phyloP scores from a whole-genome alignment of 768 basidiomycete species.

The Auriculariales sp. region DNA sequence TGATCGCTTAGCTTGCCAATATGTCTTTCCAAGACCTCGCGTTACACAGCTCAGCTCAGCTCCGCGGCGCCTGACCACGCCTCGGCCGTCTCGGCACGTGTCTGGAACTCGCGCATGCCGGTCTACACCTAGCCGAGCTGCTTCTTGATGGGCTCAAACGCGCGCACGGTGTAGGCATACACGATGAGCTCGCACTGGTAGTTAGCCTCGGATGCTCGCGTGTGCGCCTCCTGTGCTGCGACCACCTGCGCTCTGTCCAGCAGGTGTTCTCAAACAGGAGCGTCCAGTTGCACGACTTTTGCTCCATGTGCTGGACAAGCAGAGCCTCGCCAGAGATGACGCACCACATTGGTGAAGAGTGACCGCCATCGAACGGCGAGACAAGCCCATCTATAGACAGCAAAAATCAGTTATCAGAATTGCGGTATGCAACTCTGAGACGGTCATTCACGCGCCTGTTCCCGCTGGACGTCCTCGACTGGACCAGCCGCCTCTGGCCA shows the following conservation, averaged over 20 bases:
- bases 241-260: constrained; percentile 29
- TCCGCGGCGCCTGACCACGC: constrained; percentile 61
- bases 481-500: neutral
- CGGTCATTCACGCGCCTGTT: too few species aligned
- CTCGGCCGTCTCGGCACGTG: constrained; percentile 56
- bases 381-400: neutral
- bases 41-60: constrained; percentile 69
- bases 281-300: neutral
- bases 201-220: constrained; percentile 67
- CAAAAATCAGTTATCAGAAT: too few species aligned
- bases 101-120: constrained; percentile 40
- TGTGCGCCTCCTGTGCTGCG: constrained; percentile 52
- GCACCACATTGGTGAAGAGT: neutral
- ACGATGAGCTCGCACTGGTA: constrained; percentile 71
- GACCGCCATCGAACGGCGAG: neutral
- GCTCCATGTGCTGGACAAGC: neutral
- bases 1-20: constrained; percentile 53
- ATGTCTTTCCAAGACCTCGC: constrained; percentile 64
- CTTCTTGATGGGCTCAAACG: constrained; percentile 45
- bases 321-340: neutral
- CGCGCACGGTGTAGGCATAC: constrained; percentile 75
- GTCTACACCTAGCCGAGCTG: constrained; percentile 40
- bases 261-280: neutral
- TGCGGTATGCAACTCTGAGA: too few species aligned
- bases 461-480: neutral